Conservation (phyloP, 169 alveolate species). For the Eimeria tenella region DNA sequence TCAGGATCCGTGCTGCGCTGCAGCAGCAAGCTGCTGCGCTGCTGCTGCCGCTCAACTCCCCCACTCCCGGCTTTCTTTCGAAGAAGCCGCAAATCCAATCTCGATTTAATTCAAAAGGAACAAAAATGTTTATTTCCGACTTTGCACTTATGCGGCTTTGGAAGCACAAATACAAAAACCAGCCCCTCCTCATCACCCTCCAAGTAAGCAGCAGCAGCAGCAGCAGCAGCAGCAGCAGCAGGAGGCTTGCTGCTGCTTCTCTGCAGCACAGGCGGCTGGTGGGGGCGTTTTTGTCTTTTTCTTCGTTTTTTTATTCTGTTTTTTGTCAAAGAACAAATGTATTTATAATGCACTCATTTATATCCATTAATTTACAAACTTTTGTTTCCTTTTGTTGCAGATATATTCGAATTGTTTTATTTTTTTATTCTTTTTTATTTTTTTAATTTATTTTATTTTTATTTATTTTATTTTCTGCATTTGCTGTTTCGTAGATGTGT, state of each 20-base stretch:
- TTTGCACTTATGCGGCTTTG: background rate
- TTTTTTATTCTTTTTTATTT: background rate
- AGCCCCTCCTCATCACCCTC: background rate
- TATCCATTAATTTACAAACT: background rate
- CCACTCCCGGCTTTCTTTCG: slow-evolving; percentile 6
- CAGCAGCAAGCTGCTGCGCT: background rate
- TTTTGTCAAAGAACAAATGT: too few relatives aligned
- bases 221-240: too few relatives aligned
- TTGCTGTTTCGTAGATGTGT: too few relatives aligned
- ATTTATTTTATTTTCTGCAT: background rate
- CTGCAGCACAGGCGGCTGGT: too few relatives aligned
- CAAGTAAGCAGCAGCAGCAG: background rate
- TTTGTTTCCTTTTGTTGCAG: background rate
- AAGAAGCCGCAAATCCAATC: background rate
- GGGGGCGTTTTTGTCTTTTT: too few relatives aligned
- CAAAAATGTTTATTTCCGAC: background rate
- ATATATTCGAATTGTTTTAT: background rate
- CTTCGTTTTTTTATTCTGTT: too few relatives aligned
- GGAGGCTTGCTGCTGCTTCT: too few relatives aligned
- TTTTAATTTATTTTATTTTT: background rate
- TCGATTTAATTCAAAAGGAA: background rate
- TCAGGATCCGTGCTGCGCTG: slow-evolving; percentile 54
- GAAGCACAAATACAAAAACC: background rate
- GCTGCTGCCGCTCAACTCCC: slow-evolving; percentile 29
- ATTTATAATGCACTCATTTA: background rate